These are phyloP conservation scores for Thinopyrum elongatum DNA, from an alignment of 176 grass and related monocot genomes.

Conservation along the genomic window DNA sequence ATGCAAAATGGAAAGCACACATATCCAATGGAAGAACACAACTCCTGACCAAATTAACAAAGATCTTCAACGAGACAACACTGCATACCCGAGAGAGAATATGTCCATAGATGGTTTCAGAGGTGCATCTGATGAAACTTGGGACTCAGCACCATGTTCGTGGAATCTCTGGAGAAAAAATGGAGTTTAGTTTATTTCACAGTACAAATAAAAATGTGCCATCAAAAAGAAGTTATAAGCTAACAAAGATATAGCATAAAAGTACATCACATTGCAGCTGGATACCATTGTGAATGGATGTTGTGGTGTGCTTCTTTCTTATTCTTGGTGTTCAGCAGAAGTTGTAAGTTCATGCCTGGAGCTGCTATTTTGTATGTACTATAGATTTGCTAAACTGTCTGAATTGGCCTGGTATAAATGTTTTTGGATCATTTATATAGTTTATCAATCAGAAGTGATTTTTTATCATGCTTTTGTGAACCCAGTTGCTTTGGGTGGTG, in stretches of 20 bases:
- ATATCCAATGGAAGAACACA: conserved; percentile 24
- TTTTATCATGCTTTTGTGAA: background rate
- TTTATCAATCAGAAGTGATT: background rate
- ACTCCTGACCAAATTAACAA: background rate
- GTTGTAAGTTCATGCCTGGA: background rate
- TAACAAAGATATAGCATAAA: conserved; percentile 18
- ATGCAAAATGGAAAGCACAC: background rate
- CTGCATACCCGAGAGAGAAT: conserved; percentile 87
- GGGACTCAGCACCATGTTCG: conserved; percentile 76
- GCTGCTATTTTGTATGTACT: background rate
- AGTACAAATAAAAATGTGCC: conserved; percentile 12
- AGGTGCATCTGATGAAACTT: conserved; percentile 69
- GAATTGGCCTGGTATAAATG: background rate
- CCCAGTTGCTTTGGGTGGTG: background rate
- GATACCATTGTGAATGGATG: background rate
- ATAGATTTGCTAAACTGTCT: background rate
- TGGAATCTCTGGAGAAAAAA: conserved; percentile 72
- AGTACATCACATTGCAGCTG: background rate
- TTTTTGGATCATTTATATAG: conserved; percentile 1
- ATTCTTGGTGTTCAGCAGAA: background rate
- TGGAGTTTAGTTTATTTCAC: conserved; percentile 23
- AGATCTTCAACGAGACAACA: conserved; percentile 30
- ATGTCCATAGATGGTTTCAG: conserved; percentile 97
- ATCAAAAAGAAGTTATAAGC: conserved; percentile 11
- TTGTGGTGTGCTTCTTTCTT: conserved; percentile 33